Conservation (phyloP, 345 rosid genomes). For the Toxicodendron radicans region DNA sequence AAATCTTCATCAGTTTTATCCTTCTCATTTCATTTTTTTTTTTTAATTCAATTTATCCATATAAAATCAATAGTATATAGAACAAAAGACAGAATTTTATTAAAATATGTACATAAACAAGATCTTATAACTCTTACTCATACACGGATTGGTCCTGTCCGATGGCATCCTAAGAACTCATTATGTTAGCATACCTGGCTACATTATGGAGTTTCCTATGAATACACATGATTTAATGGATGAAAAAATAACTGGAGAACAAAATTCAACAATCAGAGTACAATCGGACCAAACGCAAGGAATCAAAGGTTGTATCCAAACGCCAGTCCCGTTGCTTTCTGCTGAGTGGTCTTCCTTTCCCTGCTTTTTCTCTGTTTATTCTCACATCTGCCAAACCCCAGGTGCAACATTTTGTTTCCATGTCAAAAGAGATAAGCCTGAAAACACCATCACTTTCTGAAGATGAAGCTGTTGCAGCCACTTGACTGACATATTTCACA, state of each 20-base stretch:
- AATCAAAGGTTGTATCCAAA: conserved; percentile 57
- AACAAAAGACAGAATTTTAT: not conserved
- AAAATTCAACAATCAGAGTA: conserved; percentile 46
- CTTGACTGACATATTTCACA: conserved; percentile 48
- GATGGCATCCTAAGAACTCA: not conserved
- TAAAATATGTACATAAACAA: conserved; percentile 1
- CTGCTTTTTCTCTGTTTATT: conserved; percentile 79
- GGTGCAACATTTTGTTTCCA: conserved; percentile 53
- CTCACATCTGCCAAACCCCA: conserved; percentile 88
- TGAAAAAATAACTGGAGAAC: not conserved
- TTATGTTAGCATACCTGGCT: not conserved
- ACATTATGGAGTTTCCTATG: not conserved
- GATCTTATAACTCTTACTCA: conserved; percentile 4
- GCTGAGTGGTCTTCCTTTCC: conserved; percentile 89
- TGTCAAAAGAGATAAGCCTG: conserved; percentile 63
- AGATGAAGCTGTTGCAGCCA: conserved; percentile 14
- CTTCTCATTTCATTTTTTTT: not conserved
- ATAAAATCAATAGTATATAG: not conserved
- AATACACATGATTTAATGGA: not conserved
- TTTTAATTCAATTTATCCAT: not conserved
- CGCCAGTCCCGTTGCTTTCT: conserved; percentile 90
- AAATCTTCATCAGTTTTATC: conserved; percentile 6
- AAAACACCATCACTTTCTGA: conserved; percentile 70
- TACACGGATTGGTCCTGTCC: not conserved
- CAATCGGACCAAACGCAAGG: conserved; percentile 58